Evolutionary conservation across 352 stramenopile species (phyloP).

Genomic region (Blastocystis sp.): DNA sequence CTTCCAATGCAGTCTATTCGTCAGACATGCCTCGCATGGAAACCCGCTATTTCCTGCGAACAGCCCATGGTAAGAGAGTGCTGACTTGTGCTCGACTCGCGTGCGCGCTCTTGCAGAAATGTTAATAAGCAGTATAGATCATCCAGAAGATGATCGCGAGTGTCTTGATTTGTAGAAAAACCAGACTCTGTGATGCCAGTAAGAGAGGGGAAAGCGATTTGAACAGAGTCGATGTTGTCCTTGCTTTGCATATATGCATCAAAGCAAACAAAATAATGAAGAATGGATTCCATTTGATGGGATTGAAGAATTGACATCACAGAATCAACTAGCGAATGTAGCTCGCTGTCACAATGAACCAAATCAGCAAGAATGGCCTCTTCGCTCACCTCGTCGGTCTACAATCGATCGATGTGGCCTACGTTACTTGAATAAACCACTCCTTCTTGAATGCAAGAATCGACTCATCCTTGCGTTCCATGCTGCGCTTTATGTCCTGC

Average conservation of each 20-base stretch:
- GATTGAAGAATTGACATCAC: background rate
- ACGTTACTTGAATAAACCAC: background rate
- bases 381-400: background rate
- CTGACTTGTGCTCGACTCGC: background rate
- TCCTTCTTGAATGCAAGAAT: background rate
- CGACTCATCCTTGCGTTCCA: background rate
- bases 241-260: slow-evolving; percentile 4
- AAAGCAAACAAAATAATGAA: background rate
- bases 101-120: background rate
- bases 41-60: background rate
- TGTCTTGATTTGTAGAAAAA: background rate
- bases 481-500: background rate
- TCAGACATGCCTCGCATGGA: background rate
- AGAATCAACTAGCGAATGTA: background rate
- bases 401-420: background rate
- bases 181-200: background rate
- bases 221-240: background rate
- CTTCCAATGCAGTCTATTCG: background rate
- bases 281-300: background rate
- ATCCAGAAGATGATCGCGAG: background rate
- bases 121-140: background rate
- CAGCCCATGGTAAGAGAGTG: background rate
- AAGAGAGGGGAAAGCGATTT: background rate
- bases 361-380: background rate
- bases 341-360: background rate